phyloP scores from a whole-genome alignment of 768 basidiomycete genomes.

The Amanita thiersii region DNA sequence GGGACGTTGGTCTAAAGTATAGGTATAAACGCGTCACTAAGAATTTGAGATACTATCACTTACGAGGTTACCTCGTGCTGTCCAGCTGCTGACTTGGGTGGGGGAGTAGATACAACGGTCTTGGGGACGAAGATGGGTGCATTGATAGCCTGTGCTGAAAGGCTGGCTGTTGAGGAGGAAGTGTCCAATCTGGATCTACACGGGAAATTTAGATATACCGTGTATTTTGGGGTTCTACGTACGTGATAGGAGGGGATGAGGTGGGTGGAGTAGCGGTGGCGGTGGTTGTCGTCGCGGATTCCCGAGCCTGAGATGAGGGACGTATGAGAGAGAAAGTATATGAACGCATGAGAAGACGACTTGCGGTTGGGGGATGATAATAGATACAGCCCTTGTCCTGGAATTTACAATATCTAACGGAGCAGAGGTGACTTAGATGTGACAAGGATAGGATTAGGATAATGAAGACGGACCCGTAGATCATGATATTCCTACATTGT shows the following conservation, averaged over 20 bases:
- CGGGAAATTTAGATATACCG: conserved; percentile 12
- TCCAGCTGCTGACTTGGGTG: conserved; percentile 8
- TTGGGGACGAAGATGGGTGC: conserved; percentile 85
- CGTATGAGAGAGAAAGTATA: neutral
- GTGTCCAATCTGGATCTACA: conserved; percentile 35
- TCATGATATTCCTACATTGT: conserved; percentile 86
- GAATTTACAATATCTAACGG: conserved; percentile 67
- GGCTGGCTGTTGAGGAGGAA: conserved; percentile 26
- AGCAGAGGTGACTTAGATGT: neutral
- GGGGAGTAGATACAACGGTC: conserved; percentile 22
- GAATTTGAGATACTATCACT: too few relatives aligned
- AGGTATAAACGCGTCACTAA: too few relatives aligned
- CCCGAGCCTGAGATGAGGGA: neutral
- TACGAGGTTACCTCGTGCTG: too few relatives aligned
- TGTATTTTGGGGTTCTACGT: conserved; percentile 21
- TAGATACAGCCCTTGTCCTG: conserved; percentile 84
- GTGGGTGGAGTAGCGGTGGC: neutral
- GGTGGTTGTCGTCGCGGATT: conserved; percentile 1
- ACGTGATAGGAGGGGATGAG: conserved; percentile 12
- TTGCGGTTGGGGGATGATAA: conserved; percentile 52
- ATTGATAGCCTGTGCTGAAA: conserved; percentile 64
- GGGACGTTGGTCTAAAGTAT: too few relatives aligned
- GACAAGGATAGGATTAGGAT: neutral
- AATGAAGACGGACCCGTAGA: conserved; percentile 62
- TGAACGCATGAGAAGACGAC: conserved; percentile 26